These are phyloP conservation scores for Ganoderma resinaceum DNA, from an alignment of 1,284 basidiomycete species.

Conservation along the genomic window DNA sequence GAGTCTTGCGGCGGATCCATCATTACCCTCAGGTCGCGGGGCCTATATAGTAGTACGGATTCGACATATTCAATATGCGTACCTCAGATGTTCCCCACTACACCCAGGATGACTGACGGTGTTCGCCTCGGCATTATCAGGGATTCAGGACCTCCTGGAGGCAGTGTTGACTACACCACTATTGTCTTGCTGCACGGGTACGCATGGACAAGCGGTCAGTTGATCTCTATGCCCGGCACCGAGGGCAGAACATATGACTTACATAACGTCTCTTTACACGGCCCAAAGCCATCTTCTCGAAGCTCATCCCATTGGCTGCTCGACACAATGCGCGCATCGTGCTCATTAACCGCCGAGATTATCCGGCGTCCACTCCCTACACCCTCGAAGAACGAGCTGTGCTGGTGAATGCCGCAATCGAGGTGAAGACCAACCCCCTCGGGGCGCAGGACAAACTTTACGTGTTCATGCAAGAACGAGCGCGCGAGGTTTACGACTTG, in stretches of 20 bases:
- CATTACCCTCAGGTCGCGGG: not conserved
- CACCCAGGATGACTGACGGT: not conserved
- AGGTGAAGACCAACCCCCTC: conserved; percentile 16
- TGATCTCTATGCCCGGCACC: not conserved
- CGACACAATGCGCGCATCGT: conserved; percentile 15
- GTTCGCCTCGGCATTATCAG: not conserved
- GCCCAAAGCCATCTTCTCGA: not conserved
- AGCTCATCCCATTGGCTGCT: not conserved
- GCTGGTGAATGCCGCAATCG: conserved; percentile 14
- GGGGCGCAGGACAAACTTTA: conserved; percentile 1
- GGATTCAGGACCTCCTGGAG: conserved; percentile 22
- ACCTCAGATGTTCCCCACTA: not conserved
- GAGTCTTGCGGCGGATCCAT: not conserved
- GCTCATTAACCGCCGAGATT: conserved; percentile 18
- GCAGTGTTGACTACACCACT: conserved; percentile 28
- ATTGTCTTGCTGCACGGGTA: conserved; percentile 36
- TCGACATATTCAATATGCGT: not conserved
- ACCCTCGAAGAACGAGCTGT: conserved; percentile 28
- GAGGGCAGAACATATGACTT: not conserved
- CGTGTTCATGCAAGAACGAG: conserved; percentile 2
- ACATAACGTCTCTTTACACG: not conserved
- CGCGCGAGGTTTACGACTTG: conserved; percentile 3
- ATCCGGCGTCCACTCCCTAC: conserved; percentile 7
- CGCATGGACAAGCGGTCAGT: conserved; percentile 32
- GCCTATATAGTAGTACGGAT: not conserved